Conservation (phyloP, 257 asterid species). For the Petrea volubilis region DNA sequence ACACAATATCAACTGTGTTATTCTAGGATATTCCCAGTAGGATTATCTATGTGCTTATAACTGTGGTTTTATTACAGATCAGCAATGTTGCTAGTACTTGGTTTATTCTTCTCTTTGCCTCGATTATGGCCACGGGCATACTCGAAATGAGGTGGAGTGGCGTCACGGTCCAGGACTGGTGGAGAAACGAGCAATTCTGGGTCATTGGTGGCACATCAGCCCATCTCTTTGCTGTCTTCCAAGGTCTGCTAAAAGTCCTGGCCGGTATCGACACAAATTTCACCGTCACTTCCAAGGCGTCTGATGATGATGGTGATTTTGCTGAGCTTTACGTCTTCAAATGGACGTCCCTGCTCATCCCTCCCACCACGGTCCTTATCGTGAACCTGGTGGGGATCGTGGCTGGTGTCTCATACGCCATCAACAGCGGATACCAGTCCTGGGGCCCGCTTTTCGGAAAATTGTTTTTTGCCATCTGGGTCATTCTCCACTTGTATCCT, state of each 20-base stretch:
- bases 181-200: conserved; percentile 56
- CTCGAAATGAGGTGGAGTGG: conserved; percentile 55
- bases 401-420: conserved; percentile 44
- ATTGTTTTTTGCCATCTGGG: conserved; percentile 45
- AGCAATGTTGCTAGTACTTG: conserved; percentile 51
- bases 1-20: neutral
- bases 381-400: conserved; percentile 46
- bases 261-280: conserved; percentile 52
- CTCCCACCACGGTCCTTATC: conserved; percentile 48
- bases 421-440: conserved; percentile 49
- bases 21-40: no score
- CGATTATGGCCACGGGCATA: conserved; percentile 49
- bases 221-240: conserved; percentile 51
- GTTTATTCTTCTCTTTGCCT: conserved; percentile 49
- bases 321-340: conserved; percentile 51
- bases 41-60: no score
- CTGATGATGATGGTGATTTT: conserved; percentile 49
- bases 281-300: conserved; percentile 51
- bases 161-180: conserved; percentile 51
- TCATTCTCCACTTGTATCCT: conserved; percentile 43
- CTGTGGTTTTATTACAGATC: no score
- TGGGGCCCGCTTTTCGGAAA: conserved; percentile 54
- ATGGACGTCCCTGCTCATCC: conserved; percentile 52
- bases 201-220: conserved; percentile 55
- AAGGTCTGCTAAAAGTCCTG: conserved; percentile 47